A percentile compares a stretch with the other conserved stretches of the same genome.
Conservation (phyloP, 805 yeast genomes). For the Myxozyma sirexii region DNA sequence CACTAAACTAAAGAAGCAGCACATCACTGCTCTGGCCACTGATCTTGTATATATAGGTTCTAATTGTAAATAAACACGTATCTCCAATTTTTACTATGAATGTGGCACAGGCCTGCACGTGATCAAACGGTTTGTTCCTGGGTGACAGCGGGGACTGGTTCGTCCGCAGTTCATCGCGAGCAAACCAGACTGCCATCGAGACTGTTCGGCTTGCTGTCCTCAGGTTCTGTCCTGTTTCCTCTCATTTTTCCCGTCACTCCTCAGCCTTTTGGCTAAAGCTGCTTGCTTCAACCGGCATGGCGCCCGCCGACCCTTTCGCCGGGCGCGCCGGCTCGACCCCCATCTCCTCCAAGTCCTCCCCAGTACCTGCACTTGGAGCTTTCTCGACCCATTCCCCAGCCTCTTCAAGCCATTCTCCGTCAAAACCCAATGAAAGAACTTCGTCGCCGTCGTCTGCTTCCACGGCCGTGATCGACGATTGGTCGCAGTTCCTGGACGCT, state of each 20-base stretch:
- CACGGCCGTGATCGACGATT: slow-evolving; percentile 25
- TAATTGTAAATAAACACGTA: background rate
- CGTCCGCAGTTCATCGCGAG: too few species aligned
- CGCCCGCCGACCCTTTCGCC: slow-evolving; percentile 16
- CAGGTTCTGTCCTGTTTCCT: background rate
- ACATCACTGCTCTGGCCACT: background rate
- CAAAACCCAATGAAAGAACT: background rate
- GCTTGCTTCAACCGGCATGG: slow-evolving; percentile 4
- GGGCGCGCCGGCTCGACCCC: slow-evolving; percentile 12
- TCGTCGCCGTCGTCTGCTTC: slow-evolving; percentile 21
- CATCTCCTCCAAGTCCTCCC: background rate
- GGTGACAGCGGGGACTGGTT: too few species aligned
- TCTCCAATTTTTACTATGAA: too few species aligned
- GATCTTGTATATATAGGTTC: background rate
- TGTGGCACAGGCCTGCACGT: background rate
- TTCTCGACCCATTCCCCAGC: background rate
- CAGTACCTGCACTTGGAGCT: background rate
- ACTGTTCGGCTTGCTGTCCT: too few species aligned
- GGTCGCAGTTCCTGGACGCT: slow-evolving; percentile 31
- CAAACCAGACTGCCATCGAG: background rate
- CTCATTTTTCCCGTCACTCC: background rate
- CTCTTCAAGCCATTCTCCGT: slow-evolving; percentile 1
- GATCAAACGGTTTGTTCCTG: too few species aligned
- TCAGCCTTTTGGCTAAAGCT: background rate
- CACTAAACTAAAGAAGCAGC: background rate